A percentile compares a stretch with the other conserved stretches of the same genome.
Evolutionary conservation across 257 asterid species (phyloP).

Genomic region (Lantana camara): DNA sequence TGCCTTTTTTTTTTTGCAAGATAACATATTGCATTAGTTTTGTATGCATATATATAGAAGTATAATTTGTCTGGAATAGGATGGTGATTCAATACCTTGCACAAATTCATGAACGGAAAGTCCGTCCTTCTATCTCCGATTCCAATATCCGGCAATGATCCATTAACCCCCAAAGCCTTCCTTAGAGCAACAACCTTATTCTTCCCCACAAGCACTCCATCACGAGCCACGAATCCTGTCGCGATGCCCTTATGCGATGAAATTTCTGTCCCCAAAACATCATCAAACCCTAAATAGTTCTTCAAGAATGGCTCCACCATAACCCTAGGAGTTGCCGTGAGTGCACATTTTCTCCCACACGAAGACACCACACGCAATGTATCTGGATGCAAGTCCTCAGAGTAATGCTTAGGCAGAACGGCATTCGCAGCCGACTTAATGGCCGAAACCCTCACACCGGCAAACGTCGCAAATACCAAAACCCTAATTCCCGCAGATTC

Average conservation of each 20-base stretch:
- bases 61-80: no score
- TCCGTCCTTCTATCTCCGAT: conserved; percentile 35
- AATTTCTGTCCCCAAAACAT: conserved; percentile 41
- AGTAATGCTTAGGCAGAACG: conserved; percentile 35
- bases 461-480: conserved; percentile 32
- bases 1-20: no score
- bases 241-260: conserved; percentile 40
- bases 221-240: conserved; percentile 31
- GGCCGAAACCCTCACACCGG: conserved; percentile 27
- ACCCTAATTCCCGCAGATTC: conserved; percentile 28
- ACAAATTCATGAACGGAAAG: conserved; percentile 32
- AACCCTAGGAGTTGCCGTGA: conserved; percentile 39
- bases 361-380: conserved; percentile 36
- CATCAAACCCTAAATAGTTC: conserved; percentile 28
- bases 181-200: conserved; percentile 33
- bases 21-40: no score
- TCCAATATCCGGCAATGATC: conserved; percentile 34
- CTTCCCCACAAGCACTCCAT: conserved; percentile 35
- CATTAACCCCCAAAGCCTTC: conserved; percentile 11
- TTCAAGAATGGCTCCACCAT: conserved; percentile 38
- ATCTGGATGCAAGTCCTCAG: conserved; percentile 36
- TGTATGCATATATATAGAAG: no score
- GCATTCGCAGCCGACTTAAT: conserved; percentile 34
- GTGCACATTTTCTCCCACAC: conserved; percentile 33
- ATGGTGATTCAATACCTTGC: conserved; percentile 28